Conservation (phyloP, 345 rosid species). For the Salix suchowensis region DNA sequence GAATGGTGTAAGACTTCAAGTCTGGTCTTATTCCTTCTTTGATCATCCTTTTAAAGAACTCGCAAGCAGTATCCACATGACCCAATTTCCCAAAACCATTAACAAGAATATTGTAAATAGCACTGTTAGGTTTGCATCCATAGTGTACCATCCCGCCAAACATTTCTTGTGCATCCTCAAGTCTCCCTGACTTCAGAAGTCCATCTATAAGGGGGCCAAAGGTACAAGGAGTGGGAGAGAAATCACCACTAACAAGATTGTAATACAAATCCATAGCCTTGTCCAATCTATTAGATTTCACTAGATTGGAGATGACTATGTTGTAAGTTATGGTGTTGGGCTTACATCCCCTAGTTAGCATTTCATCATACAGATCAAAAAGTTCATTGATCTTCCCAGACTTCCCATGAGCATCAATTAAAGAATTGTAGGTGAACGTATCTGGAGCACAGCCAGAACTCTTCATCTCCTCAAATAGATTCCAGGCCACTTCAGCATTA, state of each 20-base stretch:
- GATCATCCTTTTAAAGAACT: conserved; percentile 62
- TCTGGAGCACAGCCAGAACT: conserved; percentile 54
- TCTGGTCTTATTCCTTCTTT: conserved; percentile 84
- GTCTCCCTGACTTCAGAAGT: conserved; percentile 61
- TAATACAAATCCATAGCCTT: conserved; percentile 66
- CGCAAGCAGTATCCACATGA: conserved; percentile 58
- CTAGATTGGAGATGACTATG: conserved; percentile 67
- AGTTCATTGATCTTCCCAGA: conserved; percentile 50
- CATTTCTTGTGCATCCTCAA: conserved; percentile 57
- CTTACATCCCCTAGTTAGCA: conserved; percentile 50
- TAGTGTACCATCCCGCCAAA: conserved; percentile 76
- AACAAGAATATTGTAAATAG: conserved; percentile 78
- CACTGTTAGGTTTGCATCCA: conserved; percentile 78
- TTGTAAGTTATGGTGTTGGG: conserved; percentile 71
- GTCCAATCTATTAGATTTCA: conserved; percentile 52
- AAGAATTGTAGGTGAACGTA: conserved; percentile 62
- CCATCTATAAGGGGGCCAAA: conserved; percentile 83
- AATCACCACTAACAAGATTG: conserved; percentile 63
- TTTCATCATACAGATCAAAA: conserved; percentile 54
- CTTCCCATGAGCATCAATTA: conserved; percentile 66
- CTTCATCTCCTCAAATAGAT: conserved; percentile 56
- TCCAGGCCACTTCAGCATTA: conserved; percentile 42
- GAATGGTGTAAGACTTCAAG: conserved; percentile 76
- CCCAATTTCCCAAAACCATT: conserved; percentile 81
- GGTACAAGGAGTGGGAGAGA: conserved; percentile 78